Evolutionary conservation across 2,329 filamentous ascomycete species (phyloP), one percentile per base, ranked within the genome.

Genomic region (Metarhizium rileyi): DNA sequence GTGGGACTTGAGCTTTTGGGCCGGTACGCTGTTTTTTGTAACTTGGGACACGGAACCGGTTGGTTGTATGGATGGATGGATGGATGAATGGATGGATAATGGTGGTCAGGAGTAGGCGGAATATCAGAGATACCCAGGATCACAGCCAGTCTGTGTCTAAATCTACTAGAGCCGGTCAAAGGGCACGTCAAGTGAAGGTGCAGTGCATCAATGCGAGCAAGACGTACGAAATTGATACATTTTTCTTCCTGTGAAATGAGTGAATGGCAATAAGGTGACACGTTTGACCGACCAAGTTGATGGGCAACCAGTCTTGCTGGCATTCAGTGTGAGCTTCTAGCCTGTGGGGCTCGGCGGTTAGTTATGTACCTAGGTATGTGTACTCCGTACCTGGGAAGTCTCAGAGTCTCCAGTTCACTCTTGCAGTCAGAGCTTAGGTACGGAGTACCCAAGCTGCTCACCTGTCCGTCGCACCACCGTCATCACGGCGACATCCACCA

Each of bases 381-480:
- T 30, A 30, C 28, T 30, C 28, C 28, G 28, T 30, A 30, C 28
- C 12, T 30, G 28, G 7, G 7, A 30, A 30, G 28, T 12, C 7
- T 18, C 8, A 7, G 5, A 18, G n/a, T n/a, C n/a, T n/a, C n/a
- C n/a, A n/a, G n/a, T n/a, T n/a, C n/a, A n/a, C n/a, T n/a, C n/a
- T n/a, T n/a, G n/a, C n/a, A n/a, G n/a, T n/a, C n/a, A n/a, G n/a
- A n/a, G n/a, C n/a, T n/a, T n/a, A n/a, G n/a, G n/a, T n/a, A n/a
- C n/a, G n/a, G n/a, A n/a, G n/a, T n/a, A n/a, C n/a, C n/a, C n/a
- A n/a, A n/a, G n/a, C 55, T 58, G 55, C 55, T 59, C 57, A 54
- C 20, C 38, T 42, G 46, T 62, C 61, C 62, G 60, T 46, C 60
- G 62, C 61, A 46, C 58, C 55, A 57, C 62, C 62, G 61, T 64